Conservation (phyloP, 495 filamentous ascomycete species). For the Penicillium chermesinum region DNA sequence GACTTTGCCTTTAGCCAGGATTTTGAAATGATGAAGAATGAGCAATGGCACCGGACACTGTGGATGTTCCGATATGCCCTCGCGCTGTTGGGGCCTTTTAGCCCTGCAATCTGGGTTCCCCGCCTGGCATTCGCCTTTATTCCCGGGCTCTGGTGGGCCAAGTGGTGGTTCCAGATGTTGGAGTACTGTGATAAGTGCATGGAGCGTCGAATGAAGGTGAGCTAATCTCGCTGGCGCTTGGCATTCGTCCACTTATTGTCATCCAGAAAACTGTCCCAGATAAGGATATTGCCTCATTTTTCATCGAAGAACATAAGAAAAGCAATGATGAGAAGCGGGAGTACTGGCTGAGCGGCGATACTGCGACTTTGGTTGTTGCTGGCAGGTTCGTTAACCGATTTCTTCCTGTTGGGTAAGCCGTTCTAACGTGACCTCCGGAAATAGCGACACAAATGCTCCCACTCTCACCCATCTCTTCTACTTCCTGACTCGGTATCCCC, state of each 20-base stretch:
- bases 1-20: constrained; percentile 35
- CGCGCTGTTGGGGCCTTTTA: constrained; percentile 19
- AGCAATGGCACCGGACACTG: constrained; percentile 15
- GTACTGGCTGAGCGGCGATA: constrained; percentile 16
- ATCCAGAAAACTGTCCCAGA: constrained; percentile 1
- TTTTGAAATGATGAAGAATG: constrained; percentile 35
- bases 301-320: constrained; percentile 21
- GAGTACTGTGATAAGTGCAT: constrained; percentile 25
- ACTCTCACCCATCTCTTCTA: constrained; percentile 15
- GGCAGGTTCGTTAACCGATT: constrained; percentile 10
- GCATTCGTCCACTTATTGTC: neutral
- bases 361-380: constrained; percentile 15
- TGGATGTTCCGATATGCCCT: constrained; percentile 11
- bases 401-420: no score
- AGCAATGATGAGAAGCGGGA: constrained; percentile 12
- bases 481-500: constrained; percentile 8
- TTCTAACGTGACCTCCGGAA: no score
- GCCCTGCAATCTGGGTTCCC: constrained; percentile 31
- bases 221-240: neutral
- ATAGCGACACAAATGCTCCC: constrained; percentile 15
- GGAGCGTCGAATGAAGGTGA: constrained; percentile 20
- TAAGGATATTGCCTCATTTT: constrained; percentile 21
- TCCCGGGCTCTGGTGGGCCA: constrained; percentile 9
- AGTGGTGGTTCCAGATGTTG: constrained; percentile 18
- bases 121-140: constrained; percentile 24